Percentiles rank a stretch among this genome's conserved stretches.
Evolutionary conservation across 257 asterid genomes (phyloP).

Genomic region (Solanum pinnatisectum): DNA sequence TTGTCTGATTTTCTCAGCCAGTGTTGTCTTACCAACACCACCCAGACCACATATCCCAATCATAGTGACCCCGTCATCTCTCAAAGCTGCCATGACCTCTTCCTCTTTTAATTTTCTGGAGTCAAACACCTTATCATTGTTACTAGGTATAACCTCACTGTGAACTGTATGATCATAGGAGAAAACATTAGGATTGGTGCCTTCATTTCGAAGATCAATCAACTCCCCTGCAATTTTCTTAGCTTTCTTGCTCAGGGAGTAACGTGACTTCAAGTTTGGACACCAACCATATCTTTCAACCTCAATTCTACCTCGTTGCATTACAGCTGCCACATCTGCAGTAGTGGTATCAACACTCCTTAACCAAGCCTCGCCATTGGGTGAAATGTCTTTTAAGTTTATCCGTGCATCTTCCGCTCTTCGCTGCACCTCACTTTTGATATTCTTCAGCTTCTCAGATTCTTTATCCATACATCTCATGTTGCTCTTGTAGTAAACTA

Average conservation of each 20-base stretch:
- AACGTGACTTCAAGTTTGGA: not conserved
- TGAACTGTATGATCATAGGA: not conserved
- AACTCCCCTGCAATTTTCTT: not conserved
- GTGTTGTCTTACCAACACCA: constrained; percentile 6
- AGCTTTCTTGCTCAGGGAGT: not conserved
- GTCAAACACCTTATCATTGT: not conserved
- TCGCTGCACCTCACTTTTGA: too few relatives aligned
- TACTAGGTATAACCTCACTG: not conserved
- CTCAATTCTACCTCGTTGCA: not conserved
- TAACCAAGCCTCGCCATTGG: not conserved
- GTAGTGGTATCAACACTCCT: not conserved
- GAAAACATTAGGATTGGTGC: not conserved
- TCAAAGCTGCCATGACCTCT: not conserved
- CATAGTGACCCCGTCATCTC: not conserved
- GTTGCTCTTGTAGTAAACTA: not conserved
- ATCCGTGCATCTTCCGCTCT: too few relatives aligned
- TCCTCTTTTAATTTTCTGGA: not conserved
- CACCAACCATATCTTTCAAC: not conserved
- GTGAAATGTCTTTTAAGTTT: too few relatives aligned
- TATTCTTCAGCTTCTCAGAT: too few relatives aligned
- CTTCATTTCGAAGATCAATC: not conserved
- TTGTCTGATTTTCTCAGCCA: not conserved
- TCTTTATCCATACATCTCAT: too few relatives aligned
- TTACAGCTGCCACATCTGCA: not conserved
- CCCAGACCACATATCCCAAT: constrained; percentile 12